Evolutionary conservation across 1,284 basidiomycete genomes (phyloP), one percentile per base, ranked within the genome.

Genomic region (Pascua guehoae): DNA sequence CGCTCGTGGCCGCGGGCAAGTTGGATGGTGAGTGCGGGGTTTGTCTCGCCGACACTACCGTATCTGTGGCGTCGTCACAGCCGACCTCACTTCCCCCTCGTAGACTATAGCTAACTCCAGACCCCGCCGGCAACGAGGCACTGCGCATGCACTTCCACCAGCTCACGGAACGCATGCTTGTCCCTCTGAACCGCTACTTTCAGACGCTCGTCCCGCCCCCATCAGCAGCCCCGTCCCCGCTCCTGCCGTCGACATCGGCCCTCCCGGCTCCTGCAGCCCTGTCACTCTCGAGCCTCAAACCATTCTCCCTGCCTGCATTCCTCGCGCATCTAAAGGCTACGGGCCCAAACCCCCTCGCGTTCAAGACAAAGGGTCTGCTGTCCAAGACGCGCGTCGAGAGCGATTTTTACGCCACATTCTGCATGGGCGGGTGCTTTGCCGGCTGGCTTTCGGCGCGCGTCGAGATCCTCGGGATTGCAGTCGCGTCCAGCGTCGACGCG

Each of bases 141-240:
- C 81, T 98, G 37, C 85, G 91, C 18, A 82, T 85, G 44, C 92
- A 97, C 72, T 93, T 98, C 76, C 86, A 87, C 55, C 85, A 89
- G 49, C 82, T 95, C 24, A 94, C 95, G 0, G 90, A 88, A 36
- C 86, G 88, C 42, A 82, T 98, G 58, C 84, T 98, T n/a, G 86
- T 91, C 1, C 95, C 95, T 0, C 81, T 98, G 4, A 88, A 94
- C 67, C 86, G 94, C 60, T 98, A 98, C 79, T 86, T 98, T 49
- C 89, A 92, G 61, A 90, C 88, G 0, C 83, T 94, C 54, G 89
- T 94, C 66, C 91, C 91, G 32, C 72, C 71, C 5, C 59, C 53
- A 7, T 47, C 58, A 18, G 43, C 39, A 46, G 37, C 8, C 43
- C 37, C 52, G 44, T 17, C 40, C 43, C 49, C 59, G 14, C 47